Conservation (phyloP, 1,284 basidiomycete species). For the Tilletia horrida region DNA sequence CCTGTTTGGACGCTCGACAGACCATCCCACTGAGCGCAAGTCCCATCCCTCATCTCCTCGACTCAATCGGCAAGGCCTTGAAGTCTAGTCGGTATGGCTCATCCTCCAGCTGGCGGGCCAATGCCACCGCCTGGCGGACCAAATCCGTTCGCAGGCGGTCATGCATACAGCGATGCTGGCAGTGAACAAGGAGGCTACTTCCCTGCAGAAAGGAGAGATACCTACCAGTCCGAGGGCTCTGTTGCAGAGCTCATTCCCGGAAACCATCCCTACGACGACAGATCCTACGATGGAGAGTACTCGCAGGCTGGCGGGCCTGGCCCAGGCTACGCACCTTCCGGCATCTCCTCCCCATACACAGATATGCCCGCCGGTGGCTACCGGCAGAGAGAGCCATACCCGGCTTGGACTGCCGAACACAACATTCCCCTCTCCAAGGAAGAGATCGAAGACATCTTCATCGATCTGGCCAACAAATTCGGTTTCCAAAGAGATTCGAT, state of each 20-base stretch:
- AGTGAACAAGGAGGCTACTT: conserved; percentile 40
- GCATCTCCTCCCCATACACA: conserved; percentile 22
- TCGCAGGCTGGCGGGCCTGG: conserved; percentile 27
- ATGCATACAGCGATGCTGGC: conserved; percentile 40
- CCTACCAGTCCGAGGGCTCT: conserved; percentile 45
- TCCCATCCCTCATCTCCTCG: neutral
- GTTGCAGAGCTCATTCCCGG: conserved; percentile 45
- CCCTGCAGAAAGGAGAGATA: conserved; percentile 44
- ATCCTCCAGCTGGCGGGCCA: conserved; percentile 17
- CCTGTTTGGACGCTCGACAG: no score
- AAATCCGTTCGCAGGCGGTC: conserved; percentile 43
- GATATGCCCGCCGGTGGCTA: conserved; percentile 21
- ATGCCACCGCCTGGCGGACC: conserved; percentile 19
- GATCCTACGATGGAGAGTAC: conserved; percentile 45
- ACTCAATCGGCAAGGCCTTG: neutral
- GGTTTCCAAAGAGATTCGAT: conserved; percentile 83
- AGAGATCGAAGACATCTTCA: conserved; percentile 97
- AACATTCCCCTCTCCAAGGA: conserved; percentile 95
- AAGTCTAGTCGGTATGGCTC: neutral
- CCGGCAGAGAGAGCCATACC: conserved; percentile 68
- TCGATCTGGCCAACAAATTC: conserved; percentile 97
- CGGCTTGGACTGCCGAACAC: conserved; percentile 86
- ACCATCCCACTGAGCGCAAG: no score
- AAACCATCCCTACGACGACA: conserved; percentile 40
- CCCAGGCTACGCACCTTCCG: conserved; percentile 27